phyloP scores from a whole-genome alignment of 2,329 filamentous ascomycete species.

The Ophiostoma ips region DNA sequence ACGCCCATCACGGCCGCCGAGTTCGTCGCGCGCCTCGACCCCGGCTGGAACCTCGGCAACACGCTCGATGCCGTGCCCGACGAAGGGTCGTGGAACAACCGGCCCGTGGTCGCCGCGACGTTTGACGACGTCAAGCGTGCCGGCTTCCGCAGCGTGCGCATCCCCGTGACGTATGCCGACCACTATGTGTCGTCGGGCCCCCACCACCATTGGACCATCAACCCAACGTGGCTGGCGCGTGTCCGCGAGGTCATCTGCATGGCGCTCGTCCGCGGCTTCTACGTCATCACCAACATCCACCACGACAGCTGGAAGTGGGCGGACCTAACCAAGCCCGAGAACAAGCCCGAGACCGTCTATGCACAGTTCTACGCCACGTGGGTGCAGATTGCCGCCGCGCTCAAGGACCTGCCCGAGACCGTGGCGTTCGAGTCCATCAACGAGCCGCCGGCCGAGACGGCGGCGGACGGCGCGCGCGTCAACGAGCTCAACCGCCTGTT shows the following conservation, averaged over 20 bases:
- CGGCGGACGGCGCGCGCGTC: slow-evolving; percentile 33
- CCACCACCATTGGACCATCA: slow-evolving; percentile 37
- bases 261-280: slow-evolving; percentile 35
- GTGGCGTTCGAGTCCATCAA: slow-evolving; percentile 48
- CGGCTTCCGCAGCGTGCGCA: slow-evolving; percentile 43
- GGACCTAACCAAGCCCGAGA: slow-evolving; percentile 29
- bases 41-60: slow-evolving; percentile 49
- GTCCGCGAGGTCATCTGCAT: slow-evolving; percentile 44
- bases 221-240: slow-evolving; percentile 39
- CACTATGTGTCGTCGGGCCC: slow-evolving; percentile 39
- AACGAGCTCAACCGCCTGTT: slow-evolving; percentile 46
- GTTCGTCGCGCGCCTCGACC: slow-evolving; percentile 33
- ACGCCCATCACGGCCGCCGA: slow-evolving; percentile 29
- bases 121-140: slow-evolving; percentile 37
- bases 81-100: slow-evolving; percentile 46
- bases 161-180: slow-evolving; percentile 46
- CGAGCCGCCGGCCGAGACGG: slow-evolving; percentile 39
- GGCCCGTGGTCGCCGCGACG: slow-evolving; percentile 31
- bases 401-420: slow-evolving; percentile 38
- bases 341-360: slow-evolving; percentile 35
- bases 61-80: slow-evolving; percentile 41
- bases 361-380: slow-evolving; percentile 42
- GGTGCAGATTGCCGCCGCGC: slow-evolving; percentile 40
- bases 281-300: slow-evolving; percentile 43
- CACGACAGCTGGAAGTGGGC: slow-evolving; percentile 48